These are phyloP conservation scores for Kuraishia ogatae DNA, from an alignment of 805 yeast species.

Conservation along the genomic window DNA sequence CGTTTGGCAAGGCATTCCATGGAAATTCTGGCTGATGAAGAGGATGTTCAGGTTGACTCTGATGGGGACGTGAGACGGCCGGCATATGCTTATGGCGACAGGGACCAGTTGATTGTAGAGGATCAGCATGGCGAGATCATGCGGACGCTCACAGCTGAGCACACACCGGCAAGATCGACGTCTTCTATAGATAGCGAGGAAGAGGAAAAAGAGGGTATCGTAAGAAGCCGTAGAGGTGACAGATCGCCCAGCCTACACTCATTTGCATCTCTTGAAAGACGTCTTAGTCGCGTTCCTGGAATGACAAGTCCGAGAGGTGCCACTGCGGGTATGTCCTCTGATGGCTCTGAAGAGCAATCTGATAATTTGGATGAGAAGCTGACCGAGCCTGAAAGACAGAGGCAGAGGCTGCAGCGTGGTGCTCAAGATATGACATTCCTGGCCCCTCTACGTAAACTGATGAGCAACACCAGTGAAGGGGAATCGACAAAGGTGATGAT, in stretches of 20 bases:
- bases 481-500: background rate
- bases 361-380: background rate
- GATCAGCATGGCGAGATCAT: conserved; percentile 79
- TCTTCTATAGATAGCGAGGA: background rate
- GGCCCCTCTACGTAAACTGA: background rate
- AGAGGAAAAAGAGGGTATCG: background rate
- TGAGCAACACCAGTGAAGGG: background rate
- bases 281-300: conserved; percentile 3
- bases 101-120: conserved; percentile 63
- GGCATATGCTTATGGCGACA: conserved; percentile 56
- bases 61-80: conserved; percentile 20
- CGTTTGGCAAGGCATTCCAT: conserved; percentile 10
- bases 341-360: background rate
- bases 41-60: background rate
- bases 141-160: background rate
- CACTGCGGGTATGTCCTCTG: background rate
- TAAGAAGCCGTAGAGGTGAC: background rate
- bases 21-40: conserved; percentile 20
- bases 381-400: background rate
- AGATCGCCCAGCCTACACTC: conserved; percentile 9
- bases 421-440: background rate
- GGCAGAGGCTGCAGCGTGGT: background rate
- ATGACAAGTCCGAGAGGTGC: background rate
- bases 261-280: conserved; percentile 10
- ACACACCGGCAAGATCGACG: background rate